Percentiles rank a stretch among this genome's conserved stretches.
Evolutionary conservation across 2,329 filamentous ascomycete species (phyloP).

Genomic region (Botrytis paeoniae): DNA sequence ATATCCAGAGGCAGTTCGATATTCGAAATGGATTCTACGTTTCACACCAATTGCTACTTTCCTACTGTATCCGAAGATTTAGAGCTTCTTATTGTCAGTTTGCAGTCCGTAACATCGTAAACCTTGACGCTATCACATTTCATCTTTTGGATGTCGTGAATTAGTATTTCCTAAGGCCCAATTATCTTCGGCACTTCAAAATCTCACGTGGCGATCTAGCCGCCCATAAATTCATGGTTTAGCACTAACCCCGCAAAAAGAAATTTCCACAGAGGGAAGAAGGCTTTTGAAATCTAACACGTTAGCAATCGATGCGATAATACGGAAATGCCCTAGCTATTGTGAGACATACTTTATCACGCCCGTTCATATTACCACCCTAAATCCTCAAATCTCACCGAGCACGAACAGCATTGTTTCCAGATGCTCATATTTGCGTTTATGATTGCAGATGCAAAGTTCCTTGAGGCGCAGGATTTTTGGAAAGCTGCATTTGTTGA

Average conservation of each 20-base stretch:
- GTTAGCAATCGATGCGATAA: background rate
- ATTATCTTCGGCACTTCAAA: background rate
- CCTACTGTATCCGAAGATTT: too few relatives aligned
- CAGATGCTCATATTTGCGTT: background rate
- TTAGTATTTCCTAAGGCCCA: background rate
- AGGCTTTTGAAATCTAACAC: background rate
- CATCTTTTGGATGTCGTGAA: background rate
- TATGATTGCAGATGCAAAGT: background rate
- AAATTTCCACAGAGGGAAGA: background rate
- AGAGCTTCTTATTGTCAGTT: too few relatives aligned
- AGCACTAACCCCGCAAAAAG: background rate
- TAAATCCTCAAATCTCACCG: background rate
- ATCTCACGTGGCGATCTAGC: background rate
- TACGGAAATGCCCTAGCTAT: rapidly evolving
- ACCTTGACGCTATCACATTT: background rate
- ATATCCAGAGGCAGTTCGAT: background rate
- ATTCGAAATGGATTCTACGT: background rate
- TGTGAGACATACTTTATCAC: rapidly evolving
- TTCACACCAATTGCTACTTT: too few relatives aligned
- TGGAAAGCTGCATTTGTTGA: background rate
- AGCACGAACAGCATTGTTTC: background rate
- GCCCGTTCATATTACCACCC: too few relatives aligned
- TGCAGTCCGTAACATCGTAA: background rate
- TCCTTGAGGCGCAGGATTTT: background rate
- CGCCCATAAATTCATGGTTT: background rate